Evolutionary conservation across 2,329 filamentous ascomycete genomes (phyloP), one percentile per base, ranked within the genome.

Genomic region (Penicillium sp.): DNA sequence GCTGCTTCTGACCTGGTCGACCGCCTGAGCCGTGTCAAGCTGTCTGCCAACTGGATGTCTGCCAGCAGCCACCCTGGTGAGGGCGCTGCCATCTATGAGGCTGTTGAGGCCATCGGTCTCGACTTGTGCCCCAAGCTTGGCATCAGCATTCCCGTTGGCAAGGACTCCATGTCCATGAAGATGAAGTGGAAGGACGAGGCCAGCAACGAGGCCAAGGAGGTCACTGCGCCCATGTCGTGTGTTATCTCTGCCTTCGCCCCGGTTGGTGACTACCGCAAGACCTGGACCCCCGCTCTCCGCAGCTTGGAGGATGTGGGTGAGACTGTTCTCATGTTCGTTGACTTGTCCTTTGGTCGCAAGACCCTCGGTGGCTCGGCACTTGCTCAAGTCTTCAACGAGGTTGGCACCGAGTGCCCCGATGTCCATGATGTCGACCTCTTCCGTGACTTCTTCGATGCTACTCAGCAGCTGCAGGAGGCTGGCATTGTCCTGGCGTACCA

Each of bases 131-230:
- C 93, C 1, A 85, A 91, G 70, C 84, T 98, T n/a, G 92, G 91
- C 37, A 88, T 99, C 64, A 92, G 91, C 60, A 98, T 99, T 62
- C 95, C 95, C 4, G 95, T 98, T 9, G 95, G 95, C 59, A 98
- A 99, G 80, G 95, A 99, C 77, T 98, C 94, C 0, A 97, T 96
- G 79, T 97, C 93, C 2, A 98, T 99, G 95, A 97, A 97, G 83
- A 94, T 96, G 72, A 92, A 92, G 59, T 98, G 95, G 95, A 90
- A 88, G 73, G 91, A 94, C 68, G 82, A 83, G 64, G 81, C 85
- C 60, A 86, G 83, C 33, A 86, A 87, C 19, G 84, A 91, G 64
- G 80, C 85, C 15, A 95, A 91, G 81, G 93, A 93, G 68, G 94
- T 98, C 54, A 97, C 92, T 40, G 92, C 95, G 4, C 95, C 95